A percentile compares a stretch with the other conserved stretches of the same genome.
These are phyloP conservation scores for Curvularia spicifera DNA, from an alignment of 2,329 filamentous ascomycete genomes.

Conservation along the genomic window DNA sequence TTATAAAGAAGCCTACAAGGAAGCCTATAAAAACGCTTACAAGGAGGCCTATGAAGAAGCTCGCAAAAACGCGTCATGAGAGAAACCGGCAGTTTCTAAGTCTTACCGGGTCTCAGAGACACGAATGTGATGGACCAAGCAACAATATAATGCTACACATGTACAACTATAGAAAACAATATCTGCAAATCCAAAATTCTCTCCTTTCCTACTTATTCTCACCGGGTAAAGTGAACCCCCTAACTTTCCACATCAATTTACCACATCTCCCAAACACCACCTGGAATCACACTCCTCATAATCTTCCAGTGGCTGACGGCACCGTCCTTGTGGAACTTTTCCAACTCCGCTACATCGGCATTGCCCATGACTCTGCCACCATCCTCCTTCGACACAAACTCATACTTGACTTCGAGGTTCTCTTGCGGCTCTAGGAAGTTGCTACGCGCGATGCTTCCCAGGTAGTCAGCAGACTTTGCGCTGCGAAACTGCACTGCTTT, in stretches of 20 bases:
- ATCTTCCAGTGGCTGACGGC: conserved; percentile 88
- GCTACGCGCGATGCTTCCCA: conserved; percentile 73
- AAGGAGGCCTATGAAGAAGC: too few species aligned
- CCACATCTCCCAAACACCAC: conserved; percentile 85
- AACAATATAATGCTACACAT: background rate
- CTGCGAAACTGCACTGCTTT: conserved; percentile 68
- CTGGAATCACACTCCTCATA: conserved; percentile 84
- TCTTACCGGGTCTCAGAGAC: too few species aligned
- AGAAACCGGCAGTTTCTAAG: too few species aligned
- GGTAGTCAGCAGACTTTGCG: conserved; percentile 68
- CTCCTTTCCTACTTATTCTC: background rate
- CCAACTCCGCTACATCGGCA: conserved; percentile 71
- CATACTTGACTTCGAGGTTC: conserved; percentile 65
- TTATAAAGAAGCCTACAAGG: too few species aligned
- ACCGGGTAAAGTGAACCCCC: background rate
- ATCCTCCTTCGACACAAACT: conserved; percentile 39
- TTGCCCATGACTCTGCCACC: conserved; percentile 62
- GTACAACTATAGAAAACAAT: background rate
- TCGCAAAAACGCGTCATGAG: too few species aligned
- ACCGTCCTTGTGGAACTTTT: conserved; percentile 74
- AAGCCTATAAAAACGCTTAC: too few species aligned
- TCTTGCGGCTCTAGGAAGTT: conserved; percentile 74
- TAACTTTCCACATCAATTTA: conserved; percentile 47
- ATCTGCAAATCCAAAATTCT: background rate
- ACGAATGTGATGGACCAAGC: background rate